These are phyloP conservation scores for Aureobasidium mangrovei DNA, from an alignment of 2,329 filamentous ascomycete genomes.

Conservation along the genomic window DNA sequence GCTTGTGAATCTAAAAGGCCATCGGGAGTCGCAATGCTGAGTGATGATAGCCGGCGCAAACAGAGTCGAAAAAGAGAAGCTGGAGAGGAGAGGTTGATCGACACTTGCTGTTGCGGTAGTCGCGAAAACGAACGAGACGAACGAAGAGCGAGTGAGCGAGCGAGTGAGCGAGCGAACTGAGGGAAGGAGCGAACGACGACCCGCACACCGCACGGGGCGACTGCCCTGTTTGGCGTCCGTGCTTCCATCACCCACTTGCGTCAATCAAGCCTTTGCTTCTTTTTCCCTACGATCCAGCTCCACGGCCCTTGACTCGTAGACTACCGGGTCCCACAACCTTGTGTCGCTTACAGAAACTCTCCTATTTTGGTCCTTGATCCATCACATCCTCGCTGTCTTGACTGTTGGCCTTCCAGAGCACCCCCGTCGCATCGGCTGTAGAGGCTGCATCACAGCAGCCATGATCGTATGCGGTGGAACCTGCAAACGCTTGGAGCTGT, in stretches of 20 bases:
- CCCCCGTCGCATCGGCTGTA: no score
- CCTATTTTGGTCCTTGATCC: neutral
- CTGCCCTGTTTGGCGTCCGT: neutral
- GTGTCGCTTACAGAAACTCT: neutral
- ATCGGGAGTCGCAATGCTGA: neutral
- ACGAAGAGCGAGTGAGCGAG: neutral
- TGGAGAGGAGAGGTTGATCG: neutral
- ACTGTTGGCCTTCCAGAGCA: neutral
- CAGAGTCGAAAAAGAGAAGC: constrained; percentile 3
- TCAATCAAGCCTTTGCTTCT: neutral
- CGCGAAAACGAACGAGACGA: neutral
- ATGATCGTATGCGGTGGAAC: constrained; percentile 2
- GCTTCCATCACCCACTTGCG: neutral
- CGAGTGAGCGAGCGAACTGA: constrained; percentile 4
- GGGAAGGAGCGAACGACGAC: constrained; percentile 9
- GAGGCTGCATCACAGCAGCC: neutral
- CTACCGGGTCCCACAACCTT: neutral
- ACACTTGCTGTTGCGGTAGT: neutral
- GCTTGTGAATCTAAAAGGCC: constrained; percentile 2
- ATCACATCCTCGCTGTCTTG: neutral
- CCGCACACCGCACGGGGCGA: neutral
- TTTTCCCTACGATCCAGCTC: constrained; percentile 3
- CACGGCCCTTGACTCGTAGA: constrained; percentile 7
- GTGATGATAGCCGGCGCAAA: neutral
- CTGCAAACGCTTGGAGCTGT: constrained; percentile 1